These are phyloP conservation scores for Marchantia polymorpha DNA, from an alignment of 225 moss, liverwort and hornwort genomes.

Conservation along the genomic window DNA sequence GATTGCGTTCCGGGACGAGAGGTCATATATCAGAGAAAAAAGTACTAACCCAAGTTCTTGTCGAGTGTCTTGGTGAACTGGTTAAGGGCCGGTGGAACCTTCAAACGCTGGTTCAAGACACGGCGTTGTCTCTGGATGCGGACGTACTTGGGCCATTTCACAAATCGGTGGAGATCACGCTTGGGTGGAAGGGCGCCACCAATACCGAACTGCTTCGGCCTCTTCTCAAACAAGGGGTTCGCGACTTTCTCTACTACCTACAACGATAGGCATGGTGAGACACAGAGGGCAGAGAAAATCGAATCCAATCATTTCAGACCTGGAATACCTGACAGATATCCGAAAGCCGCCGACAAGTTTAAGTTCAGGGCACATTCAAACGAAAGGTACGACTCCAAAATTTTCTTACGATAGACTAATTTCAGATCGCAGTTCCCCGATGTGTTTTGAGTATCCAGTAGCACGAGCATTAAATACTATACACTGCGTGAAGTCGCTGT, in stretches of 20 bases:
- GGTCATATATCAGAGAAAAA: neutral
- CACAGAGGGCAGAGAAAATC: too few species aligned
- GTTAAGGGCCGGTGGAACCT: constrained; percentile 88
- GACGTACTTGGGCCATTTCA: constrained; percentile 97
- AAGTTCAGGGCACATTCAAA: too few species aligned
- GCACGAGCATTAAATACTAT: too few species aligned
- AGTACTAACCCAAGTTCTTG: constrained; percentile 70
- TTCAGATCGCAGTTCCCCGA: too few species aligned
- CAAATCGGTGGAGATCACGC: constrained; percentile 86
- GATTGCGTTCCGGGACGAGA: neutral
- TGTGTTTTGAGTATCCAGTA: too few species aligned
- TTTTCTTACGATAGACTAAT: too few species aligned
- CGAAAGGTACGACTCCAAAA: too few species aligned
- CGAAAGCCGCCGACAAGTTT: too few species aligned
- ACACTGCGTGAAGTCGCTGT: too few species aligned
- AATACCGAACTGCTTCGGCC: constrained; percentile 95
- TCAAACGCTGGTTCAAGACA: constrained; percentile 86
- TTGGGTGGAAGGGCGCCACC: constrained; percentile 94
- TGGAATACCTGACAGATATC: too few species aligned
- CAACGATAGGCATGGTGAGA: neutral
- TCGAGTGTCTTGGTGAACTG: constrained; percentile 92
- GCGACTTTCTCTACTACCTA: constrained; percentile 69
- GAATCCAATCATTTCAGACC: too few species aligned
- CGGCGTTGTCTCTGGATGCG: constrained; percentile 93
- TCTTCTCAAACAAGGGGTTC: constrained; percentile 89